A percentile compares a stretch with the other conserved stretches of the same genome.
phyloP scores from a whole-genome alignment of 768 basidiomycete species.

The Collybiopsis luxurians region DNA sequence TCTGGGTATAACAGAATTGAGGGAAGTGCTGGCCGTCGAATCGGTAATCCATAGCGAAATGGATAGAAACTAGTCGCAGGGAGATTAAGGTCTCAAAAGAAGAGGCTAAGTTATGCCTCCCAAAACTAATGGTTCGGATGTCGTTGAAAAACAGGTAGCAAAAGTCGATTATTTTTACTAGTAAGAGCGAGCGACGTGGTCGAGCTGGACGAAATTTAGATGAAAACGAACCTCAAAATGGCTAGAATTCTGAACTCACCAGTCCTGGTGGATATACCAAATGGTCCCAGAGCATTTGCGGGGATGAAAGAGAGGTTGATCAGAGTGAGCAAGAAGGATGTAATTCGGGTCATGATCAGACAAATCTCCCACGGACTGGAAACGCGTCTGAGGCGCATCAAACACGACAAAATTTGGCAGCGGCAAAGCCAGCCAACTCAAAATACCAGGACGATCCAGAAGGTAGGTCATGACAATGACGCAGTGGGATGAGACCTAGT shows the following conservation, averaged over 20 bases:
- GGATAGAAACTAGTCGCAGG: background rate
- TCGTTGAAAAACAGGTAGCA: no score
- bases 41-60: background rate
- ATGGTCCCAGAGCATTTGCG: constrained; percentile 99
- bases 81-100: background rate
- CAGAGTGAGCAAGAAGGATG: no score
- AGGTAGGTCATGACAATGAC: no score
- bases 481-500: no score
- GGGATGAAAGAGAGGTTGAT: constrained; percentile 89
- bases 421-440: no score
- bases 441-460: no score
- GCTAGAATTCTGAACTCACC: constrained; percentile 46
- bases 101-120: constrained; percentile 3
- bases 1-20: background rate
- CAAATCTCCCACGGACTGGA: no score
- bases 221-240: constrained; percentile 3
- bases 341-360: no score
- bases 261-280: constrained; percentile 95
- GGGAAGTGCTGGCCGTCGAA: background rate
- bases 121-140: constrained; percentile 11
- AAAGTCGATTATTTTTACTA: constrained; percentile 63
- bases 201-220: constrained; percentile 60
- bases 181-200: constrained; percentile 94
- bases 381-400: no score
- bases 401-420: no score